Percentiles rank a stretch among this genome's conserved stretches.
Evolutionary conservation across 2,329 filamentous ascomycete genomes (phyloP).

Genomic region (Colletotrichum higginsianum): DNA sequence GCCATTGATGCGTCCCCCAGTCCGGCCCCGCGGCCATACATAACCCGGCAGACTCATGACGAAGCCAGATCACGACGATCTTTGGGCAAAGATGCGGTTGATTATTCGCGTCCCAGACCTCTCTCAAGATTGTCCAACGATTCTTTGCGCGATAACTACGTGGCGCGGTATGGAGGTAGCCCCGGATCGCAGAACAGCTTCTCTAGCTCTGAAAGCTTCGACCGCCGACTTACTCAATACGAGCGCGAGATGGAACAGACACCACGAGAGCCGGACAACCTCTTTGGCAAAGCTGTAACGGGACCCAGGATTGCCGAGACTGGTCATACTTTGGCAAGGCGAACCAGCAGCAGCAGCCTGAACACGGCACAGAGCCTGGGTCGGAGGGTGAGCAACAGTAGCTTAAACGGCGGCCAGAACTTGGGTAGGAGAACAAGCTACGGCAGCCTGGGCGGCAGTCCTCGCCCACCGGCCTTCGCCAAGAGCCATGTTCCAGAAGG

Average conservation of each 20-base stretch:
- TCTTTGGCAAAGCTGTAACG: slow-evolving; percentile 54
- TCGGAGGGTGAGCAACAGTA: slow-evolving; percentile 43
- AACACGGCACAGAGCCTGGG: slow-evolving; percentile 42
- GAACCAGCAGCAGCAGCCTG: slow-evolving; percentile 53
- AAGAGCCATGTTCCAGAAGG: slow-evolving; percentile 43
- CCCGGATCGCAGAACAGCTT: slow-evolving; percentile 39
- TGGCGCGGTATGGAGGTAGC: slow-evolving; percentile 40
- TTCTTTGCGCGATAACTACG: slow-evolving; percentile 45
- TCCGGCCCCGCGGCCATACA: slow-evolving; percentile 64
- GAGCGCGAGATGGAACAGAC: slow-evolving; percentile 39
- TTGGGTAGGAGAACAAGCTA: slow-evolving; percentile 40
- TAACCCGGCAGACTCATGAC: slow-evolving; percentile 51
- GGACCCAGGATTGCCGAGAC: slow-evolving; percentile 56
- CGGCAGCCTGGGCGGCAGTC: slow-evolving; percentile 42
- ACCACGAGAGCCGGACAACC: slow-evolving; percentile 48
- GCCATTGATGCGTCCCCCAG: slow-evolving; percentile 63
- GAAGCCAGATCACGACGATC: slow-evolving; percentile 50
- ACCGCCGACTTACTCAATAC: slow-evolving; percentile 30
- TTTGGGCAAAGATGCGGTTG: slow-evolving; percentile 50
- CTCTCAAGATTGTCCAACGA: slow-evolving; percentile 44
- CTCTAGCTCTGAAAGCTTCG: slow-evolving; percentile 42
- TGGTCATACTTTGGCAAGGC: slow-evolving; percentile 51
- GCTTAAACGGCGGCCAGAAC: slow-evolving; percentile 32
- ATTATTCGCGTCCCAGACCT: slow-evolving; percentile 47
- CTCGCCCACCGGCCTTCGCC: slow-evolving; percentile 38